A percentile compares a stretch with the other conserved stretches of the same genome.
These are phyloP conservation scores for Cicer arietinum DNA, from an alignment of 306 rosid genomes.

Conservation along the genomic window DNA sequence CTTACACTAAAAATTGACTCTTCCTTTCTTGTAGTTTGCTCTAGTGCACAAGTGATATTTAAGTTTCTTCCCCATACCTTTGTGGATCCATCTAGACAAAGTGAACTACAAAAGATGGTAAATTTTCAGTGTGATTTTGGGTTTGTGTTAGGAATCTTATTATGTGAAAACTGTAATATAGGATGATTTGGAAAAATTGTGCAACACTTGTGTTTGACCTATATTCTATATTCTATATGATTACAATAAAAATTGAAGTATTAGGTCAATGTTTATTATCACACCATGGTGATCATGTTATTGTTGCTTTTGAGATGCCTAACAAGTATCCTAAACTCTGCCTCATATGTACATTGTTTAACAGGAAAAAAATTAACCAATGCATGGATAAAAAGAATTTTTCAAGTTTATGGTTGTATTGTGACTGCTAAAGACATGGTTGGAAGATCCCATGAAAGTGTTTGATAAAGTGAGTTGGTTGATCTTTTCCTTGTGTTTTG, in stretches of 20 bases:
- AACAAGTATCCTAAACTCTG: slow-evolving; percentile 26
- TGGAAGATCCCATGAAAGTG: slow-evolving; percentile 56
- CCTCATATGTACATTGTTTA: slow-evolving; percentile 31
- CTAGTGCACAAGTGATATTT: slow-evolving; percentile 86
- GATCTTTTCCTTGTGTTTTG: slow-evolving; percentile 19
- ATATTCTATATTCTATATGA: too few species aligned
- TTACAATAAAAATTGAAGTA: too few species aligned
- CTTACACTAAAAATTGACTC: slow-evolving; percentile 16
- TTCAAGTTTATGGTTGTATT: slow-evolving; percentile 42
- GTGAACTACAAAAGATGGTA: slow-evolving; percentile 62
- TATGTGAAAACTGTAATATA: background rate
- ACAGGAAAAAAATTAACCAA: slow-evolving; percentile 64
- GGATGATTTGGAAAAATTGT: background rate
- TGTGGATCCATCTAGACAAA: slow-evolving; percentile 74
- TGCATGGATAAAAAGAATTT: slow-evolving; percentile 63
- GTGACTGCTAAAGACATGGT: slow-evolving; percentile 83
- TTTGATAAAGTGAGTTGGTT: slow-evolving; percentile 75
- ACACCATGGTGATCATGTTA: background rate
- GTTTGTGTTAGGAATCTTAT: background rate
- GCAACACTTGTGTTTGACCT: background rate
- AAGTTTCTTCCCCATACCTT: slow-evolving; percentile 91
- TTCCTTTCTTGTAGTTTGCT: slow-evolving; percentile 68
- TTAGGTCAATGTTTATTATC: too few species aligned
- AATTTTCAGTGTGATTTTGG: background rate
- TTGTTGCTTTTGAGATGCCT: slow-evolving; percentile 35